Evolutionary conservation across 1,284 basidiomycete species (phyloP), one percentile per base, ranked within the genome.

Genomic region (Testicularia cyperi): DNA sequence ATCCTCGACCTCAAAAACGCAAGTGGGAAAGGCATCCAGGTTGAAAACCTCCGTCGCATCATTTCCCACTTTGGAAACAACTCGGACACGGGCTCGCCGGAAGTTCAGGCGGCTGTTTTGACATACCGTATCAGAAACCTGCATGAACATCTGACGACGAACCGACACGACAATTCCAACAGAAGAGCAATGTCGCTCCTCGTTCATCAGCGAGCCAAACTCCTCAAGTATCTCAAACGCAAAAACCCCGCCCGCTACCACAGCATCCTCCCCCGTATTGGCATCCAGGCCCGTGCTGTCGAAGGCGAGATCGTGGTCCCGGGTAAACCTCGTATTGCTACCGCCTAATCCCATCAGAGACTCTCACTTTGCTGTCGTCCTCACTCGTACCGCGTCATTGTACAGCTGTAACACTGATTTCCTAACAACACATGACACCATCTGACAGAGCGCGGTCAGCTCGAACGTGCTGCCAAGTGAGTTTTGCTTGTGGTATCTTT

Each of bases 81-180:
- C n/a, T 82, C 82, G 43, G 87, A 94, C 75, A 83, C 90, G 2
- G 92, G 90, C 26, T 82, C 85, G 41, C 82, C 88, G 1, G 88
- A 91, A 69, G 91, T 94, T 0, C 91, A 95, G 82, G 92, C 86
- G 37, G 92, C 92, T 0, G 79, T 96, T 19, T 74, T 92, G 42
- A 96, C 92, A 0, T 84, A 87, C 73, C 83, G 85, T 70, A 94
- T 96, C 65, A 88, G 88, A 33, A 87, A 86, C 62, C 77, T 96
- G 31, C 86, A 86, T 81, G 79, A 79, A 1, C 92, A 95, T 75
- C 78, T 94, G 29, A 79, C 78, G 16, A 76, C 75, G 22, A 86
- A 83, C 73, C 85, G 84, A 60, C 84, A 86, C 60, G 92, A 97
- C 75, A 82, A 88, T 30, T 84, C 83, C 35, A 92, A 90, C 74